phyloP scores from a whole-genome alignment of 495 filamentous ascomycete species.

The Aspergillus avenaceus region DNA sequence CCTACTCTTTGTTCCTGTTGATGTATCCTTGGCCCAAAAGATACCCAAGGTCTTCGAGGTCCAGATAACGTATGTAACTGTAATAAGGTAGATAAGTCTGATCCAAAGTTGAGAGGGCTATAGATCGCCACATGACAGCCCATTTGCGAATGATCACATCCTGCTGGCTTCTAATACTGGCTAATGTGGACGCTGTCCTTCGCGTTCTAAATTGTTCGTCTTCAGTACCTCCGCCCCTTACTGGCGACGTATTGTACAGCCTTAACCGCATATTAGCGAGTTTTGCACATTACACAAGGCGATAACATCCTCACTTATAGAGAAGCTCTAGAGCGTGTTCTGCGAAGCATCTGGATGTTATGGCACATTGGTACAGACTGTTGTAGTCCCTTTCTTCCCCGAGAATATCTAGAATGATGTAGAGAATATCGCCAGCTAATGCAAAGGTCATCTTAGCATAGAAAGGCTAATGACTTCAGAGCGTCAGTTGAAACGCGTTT shows the following conservation, averaged over 20 bases:
- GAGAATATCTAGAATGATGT: constrained; percentile 26
- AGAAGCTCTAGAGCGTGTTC: constrained; percentile 55
- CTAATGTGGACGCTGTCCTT: constrained; percentile 8
- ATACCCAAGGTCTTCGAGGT: constrained; percentile 55
- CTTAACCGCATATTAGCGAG: constrained; percentile 11
- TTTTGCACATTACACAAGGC: background rate
- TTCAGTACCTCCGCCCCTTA: constrained; percentile 33
- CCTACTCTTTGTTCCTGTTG: constrained; percentile 32
- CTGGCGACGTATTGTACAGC: constrained; percentile 36
- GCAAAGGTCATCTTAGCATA: constrained; percentile 13
- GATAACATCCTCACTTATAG: constrained; percentile 49
- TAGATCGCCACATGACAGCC: constrained; percentile 63
- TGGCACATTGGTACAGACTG: constrained; percentile 25
- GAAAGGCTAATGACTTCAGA: background rate
- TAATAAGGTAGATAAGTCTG: constrained; percentile 66
- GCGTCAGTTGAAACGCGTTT: background rate
- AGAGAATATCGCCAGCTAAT: constrained; percentile 21
- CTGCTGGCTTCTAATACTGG: constrained; percentile 9
- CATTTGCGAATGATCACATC: constrained; percentile 39
- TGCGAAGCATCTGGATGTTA: constrained; percentile 36
- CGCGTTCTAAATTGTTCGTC: constrained; percentile 29
- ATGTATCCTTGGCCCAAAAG: constrained; percentile 53
- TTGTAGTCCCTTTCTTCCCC: constrained; percentile 25
- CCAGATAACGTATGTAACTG: constrained; percentile 59
- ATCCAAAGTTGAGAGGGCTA: constrained; percentile 62